phyloP scores from a whole-genome alignment of 169 alveolate genomes.

The Perkinsus marinus region DNA sequence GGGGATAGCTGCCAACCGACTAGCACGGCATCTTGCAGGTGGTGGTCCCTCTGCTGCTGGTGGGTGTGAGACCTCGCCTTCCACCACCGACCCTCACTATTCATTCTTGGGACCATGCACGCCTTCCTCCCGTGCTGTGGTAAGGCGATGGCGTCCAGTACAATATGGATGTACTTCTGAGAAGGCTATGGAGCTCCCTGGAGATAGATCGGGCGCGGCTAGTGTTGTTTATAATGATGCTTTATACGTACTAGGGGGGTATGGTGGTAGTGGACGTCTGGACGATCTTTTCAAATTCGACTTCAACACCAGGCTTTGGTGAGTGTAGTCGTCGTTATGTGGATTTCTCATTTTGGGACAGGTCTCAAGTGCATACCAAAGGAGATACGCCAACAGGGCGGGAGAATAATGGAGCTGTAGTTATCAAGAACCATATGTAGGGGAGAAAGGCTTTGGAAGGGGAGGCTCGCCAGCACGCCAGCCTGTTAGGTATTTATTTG shows the following conservation, averaged over 20 bases:
- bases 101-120: background rate
- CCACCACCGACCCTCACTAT: too few relatives aligned
- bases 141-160: too few relatives aligned
- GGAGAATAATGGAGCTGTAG: slow-evolving; percentile 54
- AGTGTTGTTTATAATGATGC: slow-evolving; percentile 17
- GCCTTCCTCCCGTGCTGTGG: too few relatives aligned
- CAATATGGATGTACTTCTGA: background rate
- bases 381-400: slow-evolving; percentile 39
- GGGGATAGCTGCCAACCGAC: too few relatives aligned
- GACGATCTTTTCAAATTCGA: slow-evolving; percentile 52
- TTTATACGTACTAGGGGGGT: slow-evolving; percentile 61
- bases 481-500: slow-evolving; percentile 36
- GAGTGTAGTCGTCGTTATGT: background rate
- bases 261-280: slow-evolving; percentile 51
- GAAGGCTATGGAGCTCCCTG: background rate
- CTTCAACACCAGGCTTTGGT: slow-evolving; percentile 7
- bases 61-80: too few relatives aligned
- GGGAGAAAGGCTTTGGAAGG: slow-evolving; percentile 12
- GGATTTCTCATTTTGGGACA: background rate
- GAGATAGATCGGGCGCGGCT: slow-evolving; percentile 12
- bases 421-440: slow-evolving; percentile 54
- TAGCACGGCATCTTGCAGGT: too few relatives aligned
- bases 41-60: too few relatives aligned
- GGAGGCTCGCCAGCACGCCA: too few relatives aligned
- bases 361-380: slow-evolving; percentile 1